phyloP scores from a whole-genome alignment of 768 basidiomycete genomes.

The Tricholoma sp. region DNA sequence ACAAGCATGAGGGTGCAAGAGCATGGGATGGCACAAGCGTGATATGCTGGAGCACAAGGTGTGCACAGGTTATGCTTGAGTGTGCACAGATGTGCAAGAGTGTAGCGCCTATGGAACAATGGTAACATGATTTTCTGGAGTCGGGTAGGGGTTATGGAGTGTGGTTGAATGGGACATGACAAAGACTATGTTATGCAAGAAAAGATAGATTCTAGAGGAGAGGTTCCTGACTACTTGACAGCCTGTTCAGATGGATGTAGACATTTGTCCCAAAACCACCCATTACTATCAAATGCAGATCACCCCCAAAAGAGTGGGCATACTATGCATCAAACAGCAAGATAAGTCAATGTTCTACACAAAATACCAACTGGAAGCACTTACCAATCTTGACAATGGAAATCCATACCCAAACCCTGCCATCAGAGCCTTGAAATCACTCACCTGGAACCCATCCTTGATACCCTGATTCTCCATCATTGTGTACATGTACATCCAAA shows the following conservation, averaged over 20 bases:
- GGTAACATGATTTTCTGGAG: too few species aligned
- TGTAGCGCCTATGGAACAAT: too few species aligned
- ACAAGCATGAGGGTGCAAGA: too few species aligned
- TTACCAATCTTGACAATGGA: constrained; percentile 83
- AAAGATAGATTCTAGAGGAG: constrained; percentile 44
- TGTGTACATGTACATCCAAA: constrained; percentile 99
- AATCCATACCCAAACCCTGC: constrained; percentile 95
- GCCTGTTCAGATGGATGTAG: constrained; percentile 84
- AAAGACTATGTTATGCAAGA: too few species aligned
- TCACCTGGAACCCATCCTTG: constrained; percentile 73
- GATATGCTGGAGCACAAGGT: too few species aligned
- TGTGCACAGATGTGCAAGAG: too few species aligned
- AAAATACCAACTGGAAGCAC: too few species aligned
- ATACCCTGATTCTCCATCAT: constrained; percentile 73
- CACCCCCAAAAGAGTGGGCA: constrained; percentile 92
- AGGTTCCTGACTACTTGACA: constrained; percentile 80
- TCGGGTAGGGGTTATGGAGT: too few species aligned
- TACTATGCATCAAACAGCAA: constrained; percentile 60
- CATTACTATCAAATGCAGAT: constrained; percentile 93
- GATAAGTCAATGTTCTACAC: too few species aligned
- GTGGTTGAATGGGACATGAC: too few species aligned
- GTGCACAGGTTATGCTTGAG: too few species aligned
- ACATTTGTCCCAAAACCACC: constrained; percentile 97
- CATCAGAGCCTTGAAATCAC: constrained; percentile 97
- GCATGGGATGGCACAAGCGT: too few species aligned